Evolutionary conservation across 73 alveolate genomes (phyloP).

Genomic region (Paramecium bursaria): DNA sequence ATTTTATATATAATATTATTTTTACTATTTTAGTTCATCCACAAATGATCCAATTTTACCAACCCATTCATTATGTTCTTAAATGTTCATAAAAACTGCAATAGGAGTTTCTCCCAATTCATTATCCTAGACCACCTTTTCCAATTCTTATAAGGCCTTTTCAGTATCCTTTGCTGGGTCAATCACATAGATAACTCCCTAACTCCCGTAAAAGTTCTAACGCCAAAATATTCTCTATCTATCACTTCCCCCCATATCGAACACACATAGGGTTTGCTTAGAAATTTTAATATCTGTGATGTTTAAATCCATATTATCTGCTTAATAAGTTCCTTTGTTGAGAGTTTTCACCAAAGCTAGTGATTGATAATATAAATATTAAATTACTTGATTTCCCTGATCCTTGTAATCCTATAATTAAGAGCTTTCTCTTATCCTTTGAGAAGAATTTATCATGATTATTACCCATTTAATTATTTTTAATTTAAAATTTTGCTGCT

Average conservation of each 20-base stretch:
- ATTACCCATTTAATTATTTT: not conserved
- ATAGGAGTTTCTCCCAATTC: constrained; percentile 6
- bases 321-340: constrained; percentile 5
- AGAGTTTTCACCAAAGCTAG: constrained; percentile 32
- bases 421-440: constrained; percentile 21
- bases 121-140: not conserved
- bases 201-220: constrained; percentile 32
- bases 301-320: constrained; percentile 11
- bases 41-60: not conserved
- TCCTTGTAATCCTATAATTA: constrained; percentile 18
- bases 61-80: not conserved
- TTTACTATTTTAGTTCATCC: not conserved
- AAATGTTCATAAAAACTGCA: constrained; percentile 19
- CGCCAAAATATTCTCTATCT: constrained; percentile 57
- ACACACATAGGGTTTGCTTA: constrained; percentile 1
- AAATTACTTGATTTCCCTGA: constrained; percentile 23
- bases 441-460: constrained; percentile 51
- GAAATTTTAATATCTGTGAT: constrained; percentile 5
- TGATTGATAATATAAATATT: not conserved
- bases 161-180: not conserved
- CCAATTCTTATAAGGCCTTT: constrained; percentile 25
- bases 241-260: constrained; percentile 46
- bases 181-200: constrained; percentile 28
- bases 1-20: not conserved
- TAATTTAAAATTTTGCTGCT: too few species aligned